Evolutionary conservation across 2,329 filamentous ascomycete species (phyloP), one percentile per base, ranked within the genome.

Genomic region (Phyllachora maydis): DNA sequence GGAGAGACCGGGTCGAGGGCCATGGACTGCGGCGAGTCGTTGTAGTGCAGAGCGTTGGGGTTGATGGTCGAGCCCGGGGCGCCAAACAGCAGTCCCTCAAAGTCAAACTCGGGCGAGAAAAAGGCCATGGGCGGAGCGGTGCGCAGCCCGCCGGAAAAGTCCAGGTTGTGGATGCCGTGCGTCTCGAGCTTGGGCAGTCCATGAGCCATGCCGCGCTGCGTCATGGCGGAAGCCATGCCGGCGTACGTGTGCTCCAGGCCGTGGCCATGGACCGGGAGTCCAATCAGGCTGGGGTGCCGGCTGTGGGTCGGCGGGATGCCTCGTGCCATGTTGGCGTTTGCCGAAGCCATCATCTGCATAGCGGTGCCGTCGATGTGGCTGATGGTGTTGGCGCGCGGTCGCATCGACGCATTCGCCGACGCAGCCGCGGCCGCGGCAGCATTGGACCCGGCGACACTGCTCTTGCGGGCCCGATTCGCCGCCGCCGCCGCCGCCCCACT

Each of bases 311-410:
- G 59, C n/a, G n/a, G n/a, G 46, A 51, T 58, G 35, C 39, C 53
- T 36, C 46, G 49, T 33, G 48, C 56, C 35, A 51, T 59, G 19
- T 58, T 52, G 21, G 58, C 52, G 37, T 64, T 68, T 23, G 62
- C 60, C 8, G 63, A 54, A 23, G 65, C 65, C 32, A 78, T 59
- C 49, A 88, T 65, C 36, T 73, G 77, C 44, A 91, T 64, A 19
- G 72, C 66, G 25, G 61, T 59, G 27, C 67, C 65, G 43, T 93
- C 88, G 27, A 95, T 69, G 45, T 95, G 83, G 41, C 83, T 88
- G 40, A 98, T 90, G 18, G 88, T 98, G 43, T 95, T 95, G 26
- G 88, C 85, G 37, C 88, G 63, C 12, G 85, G 88, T 33, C 88
- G 65, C 66, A 85, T 83, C 8, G 61, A 57, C 25, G 59, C 56